These are phyloP conservation scores for Solanum pinnatisectum DNA, from an alignment of 257 asterid genomes.

Conservation along the genomic window DNA sequence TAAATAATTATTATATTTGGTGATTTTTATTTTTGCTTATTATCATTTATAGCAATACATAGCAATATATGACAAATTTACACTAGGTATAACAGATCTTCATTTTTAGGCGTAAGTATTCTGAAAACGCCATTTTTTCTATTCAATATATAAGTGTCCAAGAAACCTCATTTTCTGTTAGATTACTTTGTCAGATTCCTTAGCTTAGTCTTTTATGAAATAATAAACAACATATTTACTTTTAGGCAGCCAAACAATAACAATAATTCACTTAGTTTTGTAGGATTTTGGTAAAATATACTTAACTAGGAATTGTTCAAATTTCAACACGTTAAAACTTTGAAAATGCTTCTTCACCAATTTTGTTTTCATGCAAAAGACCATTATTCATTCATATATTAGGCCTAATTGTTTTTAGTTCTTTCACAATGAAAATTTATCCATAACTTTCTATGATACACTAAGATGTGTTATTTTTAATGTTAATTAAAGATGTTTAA, in stretches of 20 bases:
- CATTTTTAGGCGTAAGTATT: background rate
- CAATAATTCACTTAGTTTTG: background rate
- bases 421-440: background rate
- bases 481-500: constrained; percentile 15
- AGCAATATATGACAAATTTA: too few species aligned
- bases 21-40: too few species aligned
- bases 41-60: too few species aligned
- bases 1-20: too few species aligned
- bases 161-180: background rate
- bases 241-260: background rate
- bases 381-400: background rate
- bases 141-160: background rate
- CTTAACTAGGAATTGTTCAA: background rate
- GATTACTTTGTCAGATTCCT: background rate
- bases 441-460: background rate
- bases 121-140: background rate
- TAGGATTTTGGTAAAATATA: background rate
- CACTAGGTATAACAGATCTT: too few species aligned
- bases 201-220: background rate
- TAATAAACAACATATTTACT: background rate
- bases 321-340: background rate
- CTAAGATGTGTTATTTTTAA: background rate
- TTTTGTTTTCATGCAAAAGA: background rate
- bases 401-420: background rate
- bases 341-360: background rate